These are phyloP conservation scores for Oryza rufipogon DNA, from an alignment of 176 grass and related monocot genomes.

Conservation along the genomic window DNA sequence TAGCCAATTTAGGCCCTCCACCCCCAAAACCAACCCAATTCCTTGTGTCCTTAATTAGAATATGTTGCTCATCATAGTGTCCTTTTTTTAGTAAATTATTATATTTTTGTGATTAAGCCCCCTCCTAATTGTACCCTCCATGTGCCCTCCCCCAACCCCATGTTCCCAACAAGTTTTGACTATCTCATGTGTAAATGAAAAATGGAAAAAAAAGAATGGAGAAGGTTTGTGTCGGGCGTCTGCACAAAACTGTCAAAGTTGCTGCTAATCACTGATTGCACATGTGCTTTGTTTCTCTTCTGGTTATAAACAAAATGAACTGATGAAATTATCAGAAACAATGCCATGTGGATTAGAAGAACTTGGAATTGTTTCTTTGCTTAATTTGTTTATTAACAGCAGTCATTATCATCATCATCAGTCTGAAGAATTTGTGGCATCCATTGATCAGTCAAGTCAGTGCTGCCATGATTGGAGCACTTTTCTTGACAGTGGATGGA, in stretches of 20 bases:
- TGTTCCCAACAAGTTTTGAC: conserved; percentile 51
- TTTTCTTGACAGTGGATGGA: conserved; percentile 13
- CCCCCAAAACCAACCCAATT: conserved; percentile 29
- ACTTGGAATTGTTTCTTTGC: background rate
- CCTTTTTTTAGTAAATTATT: conserved; percentile 46
- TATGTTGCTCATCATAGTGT: conserved; percentile 43
- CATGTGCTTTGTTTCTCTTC: background rate
- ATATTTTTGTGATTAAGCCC: conserved; percentile 47
- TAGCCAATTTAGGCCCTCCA: conserved; percentile 35
- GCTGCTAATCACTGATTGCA: conserved; percentile 14
- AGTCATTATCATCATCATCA: conserved; percentile 5
- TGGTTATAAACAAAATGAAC: background rate
- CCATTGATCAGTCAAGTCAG: background rate
- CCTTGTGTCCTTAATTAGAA: conserved; percentile 40
- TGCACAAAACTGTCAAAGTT: conserved; percentile 20
- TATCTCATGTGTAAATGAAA: conserved; percentile 57
- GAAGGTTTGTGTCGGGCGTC: conserved; percentile 30
- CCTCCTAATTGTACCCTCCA: conserved; percentile 41
- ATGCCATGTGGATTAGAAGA: background rate
- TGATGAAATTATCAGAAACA: background rate
- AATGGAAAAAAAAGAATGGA: conserved; percentile 40
- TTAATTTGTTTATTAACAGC: background rate
- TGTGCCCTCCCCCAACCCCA: conserved; percentile 22
- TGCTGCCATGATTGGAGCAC: conserved; percentile 18
- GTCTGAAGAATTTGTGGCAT: background rate